Percentiles rank a stretch among this genome's conserved stretches.
Conservation (phyloP, 345 rosid species). For the Corchorus olitorius region DNA sequence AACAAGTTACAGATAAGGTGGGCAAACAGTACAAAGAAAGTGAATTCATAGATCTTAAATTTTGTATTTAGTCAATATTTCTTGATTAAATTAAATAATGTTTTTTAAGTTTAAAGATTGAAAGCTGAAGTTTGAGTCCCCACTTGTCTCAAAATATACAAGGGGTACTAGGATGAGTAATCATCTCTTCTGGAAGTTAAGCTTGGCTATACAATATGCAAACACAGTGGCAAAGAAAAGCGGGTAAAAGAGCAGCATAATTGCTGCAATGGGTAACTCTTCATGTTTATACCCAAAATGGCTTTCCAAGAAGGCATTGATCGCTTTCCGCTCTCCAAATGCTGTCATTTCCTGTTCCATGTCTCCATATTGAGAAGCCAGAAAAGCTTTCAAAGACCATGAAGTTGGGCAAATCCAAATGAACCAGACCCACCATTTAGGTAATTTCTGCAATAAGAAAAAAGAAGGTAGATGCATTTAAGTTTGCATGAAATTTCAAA, state of each 20-base stretch:
- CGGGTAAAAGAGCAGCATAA: conserved; percentile 32
- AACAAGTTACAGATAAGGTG: too few species aligned
- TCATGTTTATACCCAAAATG: conserved; percentile 34
- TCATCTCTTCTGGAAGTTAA: conserved; percentile 44
- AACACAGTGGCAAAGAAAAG: conserved; percentile 34
- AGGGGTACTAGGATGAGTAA: background rate
- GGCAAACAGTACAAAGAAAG: too few species aligned
- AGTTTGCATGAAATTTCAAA: background rate
- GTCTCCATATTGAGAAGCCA: conserved; percentile 47
- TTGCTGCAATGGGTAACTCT: conserved; percentile 27
- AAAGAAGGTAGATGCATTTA: background rate
- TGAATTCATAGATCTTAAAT: too few species aligned
- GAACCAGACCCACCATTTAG: conserved; percentile 52
- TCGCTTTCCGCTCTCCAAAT: conserved; percentile 31
- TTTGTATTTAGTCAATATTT: too few species aligned
- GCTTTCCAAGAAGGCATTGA: conserved; percentile 32
- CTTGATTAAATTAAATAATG: too few species aligned
- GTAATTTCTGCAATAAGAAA: conserved; percentile 32
- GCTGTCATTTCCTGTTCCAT: conserved; percentile 28
- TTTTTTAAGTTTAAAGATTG: too few species aligned
- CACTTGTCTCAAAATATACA: too few species aligned
- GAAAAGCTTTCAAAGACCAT: conserved; percentile 46
- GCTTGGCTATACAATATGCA: conserved; percentile 33
- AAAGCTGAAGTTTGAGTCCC: too few species aligned
- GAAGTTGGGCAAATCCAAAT: conserved; percentile 43